Evolutionary conservation across 805 yeast genomes (phyloP), one percentile per base, ranked within the genome.

Genomic region (Ogataea pilisensis): DNA sequence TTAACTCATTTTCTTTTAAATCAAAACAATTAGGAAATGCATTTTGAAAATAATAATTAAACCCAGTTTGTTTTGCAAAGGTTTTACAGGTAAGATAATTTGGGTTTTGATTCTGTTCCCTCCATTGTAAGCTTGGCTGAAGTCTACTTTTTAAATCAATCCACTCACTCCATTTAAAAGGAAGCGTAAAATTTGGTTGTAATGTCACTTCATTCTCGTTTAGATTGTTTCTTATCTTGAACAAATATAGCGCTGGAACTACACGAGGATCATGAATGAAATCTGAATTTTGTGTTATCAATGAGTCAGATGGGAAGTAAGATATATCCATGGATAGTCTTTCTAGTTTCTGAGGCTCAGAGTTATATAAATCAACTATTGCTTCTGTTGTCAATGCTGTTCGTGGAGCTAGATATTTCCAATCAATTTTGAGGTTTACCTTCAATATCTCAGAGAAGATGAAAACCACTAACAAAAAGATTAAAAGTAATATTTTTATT

Each of bases 101-200:
- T 20, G 35, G 13, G 26, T 48, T 41, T 18, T 37, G 26, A 19
- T 42, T 19, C 11, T 34, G 22, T 7, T 39, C 22, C 6, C 50
- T 36, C 51, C 55, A 59, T 1, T 28, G 17, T 19, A 41, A 42
- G 30, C 51, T 48, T 17, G 59, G 60, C 8, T 33, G 19, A 3
- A 61, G 40, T 31, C 57, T 51, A 12, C 40, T 33, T 16, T 53
- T 46, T 20, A 60, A 14, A 46, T 60, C 52, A 14, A 56, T 44
- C 65, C 65, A 61, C 28, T 60, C 60, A 14, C 44, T 39, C 67
- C 67, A 62, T 16, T 45, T 45, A 39, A 62, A 62, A 0, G 58
- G 55, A 2, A 62, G 36, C 8, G 29, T 38, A 30, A 57, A 53
- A n/a, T 44, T 31, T 7, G 44, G 34, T 31, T 36, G 25, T n/a